Evolutionary conservation across 2,329 filamentous ascomycete species (phyloP).

Genomic region (Alternaria metachromatica): DNA sequence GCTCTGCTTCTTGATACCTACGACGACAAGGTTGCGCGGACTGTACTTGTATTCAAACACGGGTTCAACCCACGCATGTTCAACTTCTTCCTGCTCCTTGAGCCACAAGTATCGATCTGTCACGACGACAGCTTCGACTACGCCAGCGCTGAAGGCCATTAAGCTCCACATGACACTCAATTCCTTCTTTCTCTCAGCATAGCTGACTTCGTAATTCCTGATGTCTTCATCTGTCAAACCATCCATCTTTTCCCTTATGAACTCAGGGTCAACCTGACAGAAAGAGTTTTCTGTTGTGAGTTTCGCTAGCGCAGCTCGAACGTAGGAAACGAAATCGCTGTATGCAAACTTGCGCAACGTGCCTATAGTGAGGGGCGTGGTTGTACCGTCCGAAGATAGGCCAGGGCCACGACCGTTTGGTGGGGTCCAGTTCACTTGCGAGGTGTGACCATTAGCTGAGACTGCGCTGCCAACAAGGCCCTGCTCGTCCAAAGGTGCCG

Average conservation of each 20-base stretch:
- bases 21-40: constrained; percentile 90
- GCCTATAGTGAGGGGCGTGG: constrained; percentile 84
- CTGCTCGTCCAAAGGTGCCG: constrained; percentile 54
- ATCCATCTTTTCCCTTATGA: constrained; percentile 70
- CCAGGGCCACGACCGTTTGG: constrained; percentile 57
- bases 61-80: constrained; percentile 86
- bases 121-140: constrained; percentile 89
- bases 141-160: constrained; percentile 93
- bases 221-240: constrained; percentile 78
- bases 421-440: constrained; percentile 44
- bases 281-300: constrained; percentile 54
- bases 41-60: constrained; percentile 89
- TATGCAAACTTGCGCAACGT: constrained; percentile 83
- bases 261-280: constrained; percentile 46
- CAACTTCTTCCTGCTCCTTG: constrained; percentile 73
- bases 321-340: constrained; percentile 74
- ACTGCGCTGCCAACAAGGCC: constrained; percentile 48
- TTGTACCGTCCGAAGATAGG: constrained; percentile 59
- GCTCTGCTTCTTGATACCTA: constrained; percentile 75
- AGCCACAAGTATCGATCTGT: constrained; percentile 89
- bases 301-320: constrained; percentile 81
- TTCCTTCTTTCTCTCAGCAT: constrained; percentile 74
- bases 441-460: constrained; percentile 42
- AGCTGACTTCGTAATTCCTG: constrained; percentile 70
- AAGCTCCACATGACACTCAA: constrained; percentile 88